Conservation (phyloP, 2,329 filamentous ascomycete genomes). For the Trichophaea hybrida region DNA sequence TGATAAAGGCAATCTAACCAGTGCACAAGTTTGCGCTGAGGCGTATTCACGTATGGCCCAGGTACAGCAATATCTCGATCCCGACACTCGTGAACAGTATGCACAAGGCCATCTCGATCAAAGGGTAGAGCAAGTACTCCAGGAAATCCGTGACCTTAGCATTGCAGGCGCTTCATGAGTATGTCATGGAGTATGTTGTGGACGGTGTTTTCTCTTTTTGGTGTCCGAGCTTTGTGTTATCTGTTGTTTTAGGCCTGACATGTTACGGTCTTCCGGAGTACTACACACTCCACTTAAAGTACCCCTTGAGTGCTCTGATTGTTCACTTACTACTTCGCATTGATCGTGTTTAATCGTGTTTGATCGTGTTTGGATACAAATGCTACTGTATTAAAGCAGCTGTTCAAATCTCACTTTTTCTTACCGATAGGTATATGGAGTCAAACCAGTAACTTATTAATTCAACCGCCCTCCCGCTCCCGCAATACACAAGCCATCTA, state of each 20-base stretch:
- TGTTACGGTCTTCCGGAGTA: too few relatives aligned
- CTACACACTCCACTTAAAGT: too few relatives aligned
- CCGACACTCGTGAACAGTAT: constrained; percentile 90
- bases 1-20: neutral
- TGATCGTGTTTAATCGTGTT: too few relatives aligned
- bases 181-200: neutral
- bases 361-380: too few relatives aligned
- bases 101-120: constrained; percentile 83
- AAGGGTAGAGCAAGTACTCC: constrained; percentile 84
- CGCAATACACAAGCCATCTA: too few relatives aligned
- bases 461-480: too few relatives aligned
- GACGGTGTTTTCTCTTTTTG: neutral
- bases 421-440: too few relatives aligned
- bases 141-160: constrained; percentile 92
- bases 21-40: constrained; percentile 62
- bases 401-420: too few relatives aligned
- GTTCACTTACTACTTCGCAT: too few relatives aligned
- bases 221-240: neutral
- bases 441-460: too few relatives aligned
- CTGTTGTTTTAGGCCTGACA: neutral
- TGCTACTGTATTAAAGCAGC: too few relatives aligned
- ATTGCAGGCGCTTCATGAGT: constrained; percentile 58
- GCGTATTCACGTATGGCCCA: constrained; percentile 97
- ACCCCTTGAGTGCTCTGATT: too few relatives aligned
- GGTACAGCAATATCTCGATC: constrained; percentile 94